Evolutionary conservation across 225 moss, liverwort and hornwort genomes (phyloP), one percentile per base, ranked within the genome.

Genomic region (Neckera pumila): DNA sequence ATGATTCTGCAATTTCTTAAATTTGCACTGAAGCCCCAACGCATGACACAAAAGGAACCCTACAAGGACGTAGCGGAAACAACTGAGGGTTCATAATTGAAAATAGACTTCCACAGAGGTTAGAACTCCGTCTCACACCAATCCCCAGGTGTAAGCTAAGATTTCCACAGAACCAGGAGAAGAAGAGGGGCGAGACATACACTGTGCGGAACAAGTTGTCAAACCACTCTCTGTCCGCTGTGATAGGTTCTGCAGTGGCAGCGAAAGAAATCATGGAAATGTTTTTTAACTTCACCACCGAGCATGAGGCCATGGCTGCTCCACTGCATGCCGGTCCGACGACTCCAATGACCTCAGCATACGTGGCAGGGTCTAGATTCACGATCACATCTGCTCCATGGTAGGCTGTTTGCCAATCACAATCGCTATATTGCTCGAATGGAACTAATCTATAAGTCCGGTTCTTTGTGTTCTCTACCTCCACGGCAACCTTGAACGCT

Each of bases 251-350:
- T 22, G 96, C 95, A 76, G 97, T 96, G 91, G 97, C 96, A 85
- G 97, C 93, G 83, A 95, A 97, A 21, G 97, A 97, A 76, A 96
- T 89, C 85, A 97, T 89, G 17, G 95, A 94, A 71, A 93, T 93
- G 25, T 94, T 91, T n/a, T 87, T 66, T 18, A 45, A 69, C 85
- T 93, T 93, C 79, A 96, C 89, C 28, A 91, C 91, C 26, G 88
- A 78, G 70, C 95, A 95, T 42, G 96, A 95, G 88, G 85, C 84
- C 88, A 96, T 95, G 40, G 94, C 97, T 49, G 97, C 95, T 43
- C 92, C 92, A 79, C 95, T 97, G 85, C 97, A 97, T 36, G 95
- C 96, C 66, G 97, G 97, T 83, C 97, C 97, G 20, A 97, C 95
- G 43, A 95, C 95, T 78, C 97, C 97, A n/a, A 97, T 89, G 57